Percentiles rank a stretch among this genome's conserved stretches.
These are phyloP conservation scores for Magnolia kwangsiensis DNA, from an alignment of 164 flowering plant genomes.

Conservation along the genomic window DNA sequence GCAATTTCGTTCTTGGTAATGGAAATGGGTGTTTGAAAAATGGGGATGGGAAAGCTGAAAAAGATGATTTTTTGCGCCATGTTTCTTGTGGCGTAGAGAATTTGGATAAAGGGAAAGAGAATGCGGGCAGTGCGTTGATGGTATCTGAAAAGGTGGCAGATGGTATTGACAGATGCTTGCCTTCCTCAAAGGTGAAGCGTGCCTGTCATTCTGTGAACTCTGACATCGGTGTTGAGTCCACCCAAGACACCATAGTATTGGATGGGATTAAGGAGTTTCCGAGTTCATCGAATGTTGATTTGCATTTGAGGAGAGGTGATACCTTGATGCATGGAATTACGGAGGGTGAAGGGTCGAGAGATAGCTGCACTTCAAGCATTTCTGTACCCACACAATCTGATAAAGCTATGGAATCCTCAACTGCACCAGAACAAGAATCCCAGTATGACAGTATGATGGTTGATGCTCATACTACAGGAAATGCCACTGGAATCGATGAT, in stretches of 20 bases:
- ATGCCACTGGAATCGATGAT: background rate
- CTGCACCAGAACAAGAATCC: conserved; percentile 4
- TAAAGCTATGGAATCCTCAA: conserved; percentile 9
- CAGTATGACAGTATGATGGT: conserved; percentile 14
- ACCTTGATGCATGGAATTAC: background rate
- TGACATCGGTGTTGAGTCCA: conserved; percentile 4
- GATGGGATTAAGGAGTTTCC: conserved; percentile 16
- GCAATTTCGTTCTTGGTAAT: conserved; percentile 8
- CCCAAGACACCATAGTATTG: conserved; percentile 5
- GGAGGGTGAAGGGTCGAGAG: conserved; percentile 27
- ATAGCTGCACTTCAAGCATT: conserved; percentile 20
- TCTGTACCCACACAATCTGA: conserved; percentile 12
- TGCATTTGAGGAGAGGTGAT: conserved; percentile 9
- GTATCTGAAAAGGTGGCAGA: conserved; percentile 8
- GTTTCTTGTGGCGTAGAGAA: conserved; percentile 30
- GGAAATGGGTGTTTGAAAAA: conserved; percentile 20
- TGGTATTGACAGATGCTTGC: background rate
- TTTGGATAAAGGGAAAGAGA: conserved; percentile 21
- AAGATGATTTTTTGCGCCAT: conserved; percentile 20
- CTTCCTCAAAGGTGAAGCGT: conserved; percentile 17
- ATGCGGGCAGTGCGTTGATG: background rate
- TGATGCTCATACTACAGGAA: conserved; percentile 2
- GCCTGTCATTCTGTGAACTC: background rate
- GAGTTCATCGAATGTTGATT: conserved; percentile 5
- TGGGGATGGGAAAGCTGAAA: conserved; percentile 9